A percentile compares a stretch with the other conserved stretches of the same genome.
phyloP scores from a whole-genome alignment of 495 filamentous ascomycete species.

The Gamarada debralockiae region DNA sequence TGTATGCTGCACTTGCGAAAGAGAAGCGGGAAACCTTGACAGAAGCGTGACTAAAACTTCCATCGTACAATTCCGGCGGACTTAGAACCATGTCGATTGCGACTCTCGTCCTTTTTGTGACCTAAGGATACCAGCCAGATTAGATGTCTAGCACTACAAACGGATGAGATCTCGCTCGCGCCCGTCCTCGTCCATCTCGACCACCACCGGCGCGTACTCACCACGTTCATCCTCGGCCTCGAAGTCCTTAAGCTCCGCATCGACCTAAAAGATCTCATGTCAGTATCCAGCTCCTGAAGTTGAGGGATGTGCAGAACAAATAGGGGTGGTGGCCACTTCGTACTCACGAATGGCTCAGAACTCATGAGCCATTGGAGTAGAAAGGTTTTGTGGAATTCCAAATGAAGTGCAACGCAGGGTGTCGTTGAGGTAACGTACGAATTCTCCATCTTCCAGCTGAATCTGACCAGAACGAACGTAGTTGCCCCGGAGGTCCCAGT shows the following conservation, averaged over 20 bases:
- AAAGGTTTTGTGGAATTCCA: neutral
- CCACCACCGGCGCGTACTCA: constrained; percentile 81
- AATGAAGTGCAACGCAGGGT: too few species aligned
- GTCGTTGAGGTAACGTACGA: neutral
- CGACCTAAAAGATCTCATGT: constrained; percentile 36
- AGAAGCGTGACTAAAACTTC: constrained; percentile 17
- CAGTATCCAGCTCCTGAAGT: too few species aligned
- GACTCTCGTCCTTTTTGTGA: constrained; percentile 5
- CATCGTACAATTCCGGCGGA: constrained; percentile 9
- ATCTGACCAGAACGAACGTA: constrained; percentile 51
- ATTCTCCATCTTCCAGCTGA: constrained; percentile 19
- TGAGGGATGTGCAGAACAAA: too few species aligned
- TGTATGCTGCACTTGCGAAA: constrained; percentile 13
- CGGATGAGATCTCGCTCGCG: constrained; percentile 44
- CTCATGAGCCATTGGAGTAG: neutral
- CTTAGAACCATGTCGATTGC: constrained; percentile 9
- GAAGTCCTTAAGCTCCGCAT: constrained; percentile 69
- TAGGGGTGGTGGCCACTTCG: too few species aligned
- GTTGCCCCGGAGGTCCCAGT: constrained; percentile 42
- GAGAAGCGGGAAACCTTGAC: constrained; percentile 1
- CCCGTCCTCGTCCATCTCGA: constrained; percentile 59
- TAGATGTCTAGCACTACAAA: constrained; percentile 30
- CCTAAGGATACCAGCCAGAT: constrained; percentile 19
- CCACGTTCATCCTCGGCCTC: constrained; percentile 82
- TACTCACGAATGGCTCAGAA: constrained; percentile 28